These are phyloP conservation scores for Grigorovia transvaalensis DNA, from an alignment of 805 yeast species.

Conservation along the genomic window DNA sequence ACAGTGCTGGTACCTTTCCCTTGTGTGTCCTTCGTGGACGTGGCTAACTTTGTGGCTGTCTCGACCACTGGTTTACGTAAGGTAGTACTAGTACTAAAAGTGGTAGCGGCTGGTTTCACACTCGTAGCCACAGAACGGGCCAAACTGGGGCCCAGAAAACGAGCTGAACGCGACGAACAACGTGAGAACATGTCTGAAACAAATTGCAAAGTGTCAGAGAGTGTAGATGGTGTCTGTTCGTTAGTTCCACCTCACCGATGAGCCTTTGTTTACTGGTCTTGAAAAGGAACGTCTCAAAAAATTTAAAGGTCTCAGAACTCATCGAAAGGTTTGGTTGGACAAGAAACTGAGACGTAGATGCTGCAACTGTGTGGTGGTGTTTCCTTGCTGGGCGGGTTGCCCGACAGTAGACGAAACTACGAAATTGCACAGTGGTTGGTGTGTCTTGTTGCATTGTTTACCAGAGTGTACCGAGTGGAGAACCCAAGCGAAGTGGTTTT, in stretches of 20 bases:
- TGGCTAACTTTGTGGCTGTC: background rate
- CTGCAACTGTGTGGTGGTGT: background rate
- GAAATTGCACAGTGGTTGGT: slow-evolving; percentile 44
- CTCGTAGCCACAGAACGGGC: background rate
- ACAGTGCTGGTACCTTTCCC: background rate
- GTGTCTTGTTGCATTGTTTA: slow-evolving; percentile 54
- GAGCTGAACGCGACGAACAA: background rate
- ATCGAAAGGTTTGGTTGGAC: no score
- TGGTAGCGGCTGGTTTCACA: background rate
- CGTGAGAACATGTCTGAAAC: background rate
- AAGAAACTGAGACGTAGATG: no score
- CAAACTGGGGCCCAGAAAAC: background rate
- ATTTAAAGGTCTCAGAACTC: no score
- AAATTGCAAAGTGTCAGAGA: no score
- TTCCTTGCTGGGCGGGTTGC: slow-evolving; percentile 5
- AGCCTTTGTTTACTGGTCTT: background rate
- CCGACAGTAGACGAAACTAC: slow-evolving; percentile 26
- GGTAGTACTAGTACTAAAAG: background rate
- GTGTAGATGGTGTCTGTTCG: background rate
- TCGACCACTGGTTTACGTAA: background rate
- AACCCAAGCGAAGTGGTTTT: slow-evolving; percentile 66
- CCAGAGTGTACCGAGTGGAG: slow-evolving; percentile 51
- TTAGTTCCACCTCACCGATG: background rate
- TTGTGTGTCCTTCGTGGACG: background rate
- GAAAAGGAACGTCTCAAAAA: no score